phyloP scores from a whole-genome alignment of 768 basidiomycete species.

The Phylloporus sp. region DNA sequence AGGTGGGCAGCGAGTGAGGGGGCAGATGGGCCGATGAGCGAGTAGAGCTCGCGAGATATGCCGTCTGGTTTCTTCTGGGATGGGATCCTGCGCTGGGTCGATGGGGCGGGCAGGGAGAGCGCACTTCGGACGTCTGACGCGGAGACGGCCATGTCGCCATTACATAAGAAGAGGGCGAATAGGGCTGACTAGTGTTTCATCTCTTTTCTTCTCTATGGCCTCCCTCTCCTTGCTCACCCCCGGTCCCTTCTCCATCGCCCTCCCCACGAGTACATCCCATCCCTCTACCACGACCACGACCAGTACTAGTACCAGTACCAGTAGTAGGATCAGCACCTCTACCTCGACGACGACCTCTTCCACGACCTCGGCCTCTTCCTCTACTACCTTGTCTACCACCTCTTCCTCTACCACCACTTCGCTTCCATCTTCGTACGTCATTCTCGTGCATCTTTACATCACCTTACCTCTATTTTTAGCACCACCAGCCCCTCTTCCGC shows the following conservation, averaged over 20 bases:
- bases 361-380: neutral
- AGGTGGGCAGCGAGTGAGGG: conserved; percentile 79
- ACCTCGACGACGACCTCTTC: neutral
- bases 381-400: neutral
- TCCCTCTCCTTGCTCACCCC: neutral
- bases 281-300: too few species aligned
- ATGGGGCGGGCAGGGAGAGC: conserved; percentile 65
- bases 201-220: neutral
- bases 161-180: neutral
- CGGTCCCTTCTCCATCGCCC: neutral
- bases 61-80: conserved; percentile 73
- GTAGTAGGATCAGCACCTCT: neutral
- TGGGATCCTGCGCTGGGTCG: conserved; percentile 36
- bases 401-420: neutral
- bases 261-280: too few species aligned
- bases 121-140: conserved; percentile 84
- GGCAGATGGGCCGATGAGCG: conserved; percentile 90
- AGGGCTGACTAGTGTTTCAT: neutral
- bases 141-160: conserved; percentile 58
- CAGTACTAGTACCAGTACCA: too few species aligned
- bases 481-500: conserved; percentile 6
- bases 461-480: conserved; percentile 1
- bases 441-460: neutral
- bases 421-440: conserved; percentile 9
- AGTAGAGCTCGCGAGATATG: conserved; percentile 88